A percentile compares a stretch with the other conserved stretches of the same genome.
Conservation (phyloP, 192 early-diverging fungal species). For the Haplosporangium gracile region DNA sequence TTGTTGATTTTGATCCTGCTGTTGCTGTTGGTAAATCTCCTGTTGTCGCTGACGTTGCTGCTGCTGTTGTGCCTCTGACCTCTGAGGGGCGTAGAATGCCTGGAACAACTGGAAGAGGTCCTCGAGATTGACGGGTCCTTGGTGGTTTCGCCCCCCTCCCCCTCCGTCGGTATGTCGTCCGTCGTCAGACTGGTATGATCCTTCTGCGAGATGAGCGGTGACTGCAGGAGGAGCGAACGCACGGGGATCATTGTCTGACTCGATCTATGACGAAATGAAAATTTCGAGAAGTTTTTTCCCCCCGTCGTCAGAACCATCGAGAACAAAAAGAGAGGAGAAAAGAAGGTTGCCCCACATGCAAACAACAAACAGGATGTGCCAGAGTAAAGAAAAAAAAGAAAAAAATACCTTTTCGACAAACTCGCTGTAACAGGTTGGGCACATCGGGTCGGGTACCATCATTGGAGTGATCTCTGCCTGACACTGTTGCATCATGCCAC, state of each 20-base stretch:
- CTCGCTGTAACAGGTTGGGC: conserved; percentile 78
- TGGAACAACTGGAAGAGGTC: conserved; percentile 34
- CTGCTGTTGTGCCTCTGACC: conserved; percentile 15
- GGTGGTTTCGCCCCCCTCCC: no score
- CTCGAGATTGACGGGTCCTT: conserved; percentile 23
- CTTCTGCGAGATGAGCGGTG: not conserved
- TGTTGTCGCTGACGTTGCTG: conserved; percentile 15
- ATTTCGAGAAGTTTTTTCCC: not conserved
- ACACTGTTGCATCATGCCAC: conserved; percentile 23
- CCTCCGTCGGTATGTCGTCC: not conserved
- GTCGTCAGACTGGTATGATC: not conserved
- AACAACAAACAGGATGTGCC: not conserved
- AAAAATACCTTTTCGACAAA: conserved; percentile 87
- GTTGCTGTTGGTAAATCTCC: conserved; percentile 17
- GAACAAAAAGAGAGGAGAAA: not conserved
- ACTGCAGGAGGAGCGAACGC: conserved; percentile 29
- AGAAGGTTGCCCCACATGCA: not conserved
- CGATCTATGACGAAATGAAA: conserved; percentile 47
- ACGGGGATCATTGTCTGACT: conserved; percentile 60
- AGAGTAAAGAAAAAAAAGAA: not conserved
- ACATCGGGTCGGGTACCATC: conserved; percentile 85
- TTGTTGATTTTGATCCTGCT: conserved; percentile 12
- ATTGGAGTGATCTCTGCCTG: conserved; percentile 55
- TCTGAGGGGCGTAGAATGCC: conserved; percentile 19
- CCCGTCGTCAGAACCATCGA: not conserved